Base-by-base conservation (phyloP, 148 eudicot genomes). In the Rhododendron ovatum region DNA sequence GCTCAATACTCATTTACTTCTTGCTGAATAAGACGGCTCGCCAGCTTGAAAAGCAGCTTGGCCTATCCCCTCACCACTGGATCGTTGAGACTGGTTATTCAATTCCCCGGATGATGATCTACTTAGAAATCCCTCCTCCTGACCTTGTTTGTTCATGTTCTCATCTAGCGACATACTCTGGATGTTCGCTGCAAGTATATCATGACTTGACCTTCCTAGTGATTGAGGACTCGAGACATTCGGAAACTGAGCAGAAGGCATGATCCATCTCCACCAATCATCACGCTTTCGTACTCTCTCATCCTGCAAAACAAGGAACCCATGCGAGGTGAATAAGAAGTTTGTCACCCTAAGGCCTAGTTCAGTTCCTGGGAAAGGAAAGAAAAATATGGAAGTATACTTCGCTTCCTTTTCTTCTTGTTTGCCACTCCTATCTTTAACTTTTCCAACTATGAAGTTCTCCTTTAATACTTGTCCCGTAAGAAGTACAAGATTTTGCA, bases 261-360 rank as follows among this genome's bases (percentile, higher is more conserved):
- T 91, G 83, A 92, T 51, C 98, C 98, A 95, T 86, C 80, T 90
- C 73, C 14, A 51, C 97, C 97, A 93, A 82, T 94, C 94, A 83
- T 83, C 90, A 71, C 94, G 92, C 87, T 76, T 90, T 88, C 98
- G 88, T 84, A 95, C 89, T 87, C 89, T 95, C 63, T 94, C 95
- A 76, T 90, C 95, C 98, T 95, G 90, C 86, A 91, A 87, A 50
- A 30, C 28, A 50, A 78, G 43, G 9, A 84, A 41, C 35, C 14
- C 28, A 53, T 53, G 8, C 22, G 28, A 50, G 81, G 2, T 74
- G 11, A 78, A 24, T 24, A n/a, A 57, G 55, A 47, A 78, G n/a
- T 41, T 48, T 9, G 67, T 33, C 10, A 33, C 5, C 28, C 43
- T 30, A 71, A 13, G 76, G 76, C 76, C 76, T 30, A 13, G 20